phyloP scores from a whole-genome alignment of 768 basidiomycete genomes.

The Leccinum uliginosum region DNA sequence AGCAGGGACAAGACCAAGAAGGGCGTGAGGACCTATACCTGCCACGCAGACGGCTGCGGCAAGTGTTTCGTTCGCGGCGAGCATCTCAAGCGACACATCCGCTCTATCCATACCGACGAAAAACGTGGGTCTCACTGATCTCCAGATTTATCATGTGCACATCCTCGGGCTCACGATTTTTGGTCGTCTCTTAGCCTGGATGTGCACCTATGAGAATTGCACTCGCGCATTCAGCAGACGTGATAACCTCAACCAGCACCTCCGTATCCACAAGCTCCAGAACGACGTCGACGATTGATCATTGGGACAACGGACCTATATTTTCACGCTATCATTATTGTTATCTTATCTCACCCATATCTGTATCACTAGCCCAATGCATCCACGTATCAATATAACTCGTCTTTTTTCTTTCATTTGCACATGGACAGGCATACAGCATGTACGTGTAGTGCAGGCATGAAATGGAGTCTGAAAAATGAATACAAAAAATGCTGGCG shows the following conservation, averaged over 20 bases:
- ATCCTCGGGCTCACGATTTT: neutral
- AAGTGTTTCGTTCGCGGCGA: conserved; percentile 79
- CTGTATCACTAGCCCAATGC: neutral
- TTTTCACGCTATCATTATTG: conserved; percentile 16
- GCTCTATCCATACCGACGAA: conserved; percentile 78
- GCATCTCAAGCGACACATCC: conserved; percentile 77
- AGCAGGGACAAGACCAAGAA: conserved; percentile 32
- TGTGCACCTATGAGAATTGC: conserved; percentile 59
- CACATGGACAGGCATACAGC: conserved; percentile 5
- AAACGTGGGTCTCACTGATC: conserved; percentile 56
- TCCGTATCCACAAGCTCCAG: conserved; percentile 49
- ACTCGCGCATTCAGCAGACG: conserved; percentile 66
- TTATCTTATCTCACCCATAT: conserved; percentile 3
- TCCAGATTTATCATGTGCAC: neutral
- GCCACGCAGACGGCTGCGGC: conserved; percentile 66
- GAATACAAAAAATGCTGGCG: neutral
- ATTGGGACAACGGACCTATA: neutral
- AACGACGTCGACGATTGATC: conserved; percentile 7
- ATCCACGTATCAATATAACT: neutral
- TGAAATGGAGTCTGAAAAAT: neutral
- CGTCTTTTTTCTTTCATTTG: neutral
- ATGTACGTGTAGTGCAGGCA: neutral
- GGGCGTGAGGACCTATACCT: conserved; percentile 51
- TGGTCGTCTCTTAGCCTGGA: conserved; percentile 21
- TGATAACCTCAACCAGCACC: conserved; percentile 77